These are phyloP conservation scores for Myxozyma geophila DNA, from an alignment of 805 yeast species.

Conservation along the genomic window DNA sequence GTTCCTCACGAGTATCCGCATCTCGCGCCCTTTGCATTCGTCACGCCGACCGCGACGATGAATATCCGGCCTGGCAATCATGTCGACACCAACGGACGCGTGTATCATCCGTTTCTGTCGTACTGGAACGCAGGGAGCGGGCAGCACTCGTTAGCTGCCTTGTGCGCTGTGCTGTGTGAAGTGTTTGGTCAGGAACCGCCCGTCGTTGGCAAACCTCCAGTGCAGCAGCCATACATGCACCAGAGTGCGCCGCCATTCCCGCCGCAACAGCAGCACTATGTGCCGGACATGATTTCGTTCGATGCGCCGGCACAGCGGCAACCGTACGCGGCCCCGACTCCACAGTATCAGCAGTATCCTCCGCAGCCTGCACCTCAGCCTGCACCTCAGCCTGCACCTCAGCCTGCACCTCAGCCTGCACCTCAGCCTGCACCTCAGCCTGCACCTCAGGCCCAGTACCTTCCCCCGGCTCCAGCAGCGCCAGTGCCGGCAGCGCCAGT, in stretches of 20 bases:
- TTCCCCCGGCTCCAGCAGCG: not conserved
- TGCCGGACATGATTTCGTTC: constrained; percentile 2
- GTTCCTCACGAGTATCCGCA: constrained; percentile 72
- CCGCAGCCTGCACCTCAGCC: not conserved
- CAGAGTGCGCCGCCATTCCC: not conserved
- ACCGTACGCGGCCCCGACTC: constrained; percentile 2
- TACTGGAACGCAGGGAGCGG: constrained; percentile 54
- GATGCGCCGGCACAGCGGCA: not conserved
- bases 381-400: constrained; percentile 7
- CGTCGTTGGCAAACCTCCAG: constrained; percentile 48
- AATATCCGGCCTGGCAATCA: constrained; percentile 62
- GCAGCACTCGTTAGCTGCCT: constrained; percentile 43
- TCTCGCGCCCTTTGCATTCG: constrained; percentile 68
- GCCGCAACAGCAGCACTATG: constrained; percentile 6
- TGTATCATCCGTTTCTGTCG: constrained; percentile 71
- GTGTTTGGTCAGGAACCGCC: constrained; percentile 54
- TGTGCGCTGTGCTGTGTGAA: constrained; percentile 45
- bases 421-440: not conserved
- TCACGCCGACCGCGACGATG: constrained; percentile 58
- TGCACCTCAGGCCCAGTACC: too few relatives aligned
- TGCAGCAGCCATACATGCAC: constrained; percentile 9
- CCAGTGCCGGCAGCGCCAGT: constrained; percentile 2
- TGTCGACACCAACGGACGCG: constrained; percentile 71
- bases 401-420: constrained; percentile 7
- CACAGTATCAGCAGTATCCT: constrained; percentile 11